Percentiles rank a stretch among this genome's conserved stretches.
These are phyloP conservation scores for Lichtheimia hyalospora DNA, from an alignment of 371 early-diverging fungal genomes.

Conservation along the genomic window DNA sequence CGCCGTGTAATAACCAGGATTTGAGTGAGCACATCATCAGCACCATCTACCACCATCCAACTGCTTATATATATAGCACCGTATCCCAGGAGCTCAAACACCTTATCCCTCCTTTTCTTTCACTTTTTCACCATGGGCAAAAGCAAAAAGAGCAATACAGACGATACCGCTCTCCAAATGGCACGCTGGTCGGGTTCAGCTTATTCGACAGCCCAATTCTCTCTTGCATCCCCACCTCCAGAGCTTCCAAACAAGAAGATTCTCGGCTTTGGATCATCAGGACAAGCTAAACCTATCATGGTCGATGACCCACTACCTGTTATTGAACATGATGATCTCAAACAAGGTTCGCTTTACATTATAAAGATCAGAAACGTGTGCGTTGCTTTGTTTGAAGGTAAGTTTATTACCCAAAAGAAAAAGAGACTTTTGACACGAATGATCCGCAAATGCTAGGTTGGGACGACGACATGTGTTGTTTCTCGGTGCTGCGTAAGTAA, in stretches of 20 bases:
- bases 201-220: constrained; percentile 12
- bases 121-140: constrained; percentile 8
- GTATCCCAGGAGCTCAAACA: too few species aligned
- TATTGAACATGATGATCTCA: constrained; percentile 38
- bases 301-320: constrained; percentile 1
- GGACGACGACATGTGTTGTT: constrained; percentile 54
- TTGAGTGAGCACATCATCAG: too few species aligned
- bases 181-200: constrained; percentile 9
- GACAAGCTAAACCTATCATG: not conserved
- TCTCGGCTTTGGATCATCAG: constrained; percentile 11
- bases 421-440: not conserved
- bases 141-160: constrained; percentile 10
- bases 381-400: constrained; percentile 48
- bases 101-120: not conserved
- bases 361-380: constrained; percentile 40
- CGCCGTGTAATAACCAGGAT: too few species aligned
- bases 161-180: constrained; percentile 5
- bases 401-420: not conserved
- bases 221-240: constrained; percentile 12
- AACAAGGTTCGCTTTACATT: constrained; percentile 43
- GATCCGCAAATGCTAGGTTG: constrained; percentile 23
- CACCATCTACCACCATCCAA: too few species aligned
- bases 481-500: constrained; percentile 39
- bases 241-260: constrained; percentile 8
- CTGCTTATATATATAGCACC: too few species aligned